Percentiles rank a stretch among this genome's conserved stretches.
Conservation (phyloP, 768 basidiomycete species). For the Kwoniella bestiolae region DNA sequence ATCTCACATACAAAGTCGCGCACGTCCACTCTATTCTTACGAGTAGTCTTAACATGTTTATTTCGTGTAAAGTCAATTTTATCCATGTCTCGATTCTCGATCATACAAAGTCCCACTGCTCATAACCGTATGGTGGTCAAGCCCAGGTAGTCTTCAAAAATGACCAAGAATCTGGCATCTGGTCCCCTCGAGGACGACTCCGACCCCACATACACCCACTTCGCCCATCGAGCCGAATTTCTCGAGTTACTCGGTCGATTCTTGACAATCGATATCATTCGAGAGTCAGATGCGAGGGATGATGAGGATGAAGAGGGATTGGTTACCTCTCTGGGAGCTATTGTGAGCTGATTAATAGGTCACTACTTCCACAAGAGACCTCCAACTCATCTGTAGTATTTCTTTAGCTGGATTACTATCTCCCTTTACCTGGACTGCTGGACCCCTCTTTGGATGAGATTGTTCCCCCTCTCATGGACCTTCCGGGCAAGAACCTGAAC, state of each 20-base stretch:
- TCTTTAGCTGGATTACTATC: conserved; percentile 78
- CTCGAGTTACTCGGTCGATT: conserved; percentile 63
- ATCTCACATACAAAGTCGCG: neutral
- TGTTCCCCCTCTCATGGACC: conserved; percentile 72
- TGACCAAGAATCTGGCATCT: conserved; percentile 7
- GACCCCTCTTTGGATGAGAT: conserved; percentile 85
- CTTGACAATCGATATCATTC: conserved; percentile 63
- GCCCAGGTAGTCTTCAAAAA: neutral
- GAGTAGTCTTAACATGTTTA: too few relatives aligned
- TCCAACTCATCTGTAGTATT: conserved; percentile 5
- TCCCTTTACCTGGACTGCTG: conserved; percentile 88
- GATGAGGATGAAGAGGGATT: conserved; percentile 58
- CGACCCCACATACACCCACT: conserved; percentile 55
- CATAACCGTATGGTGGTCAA: too few relatives aligned
- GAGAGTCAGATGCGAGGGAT: conserved; percentile 59
- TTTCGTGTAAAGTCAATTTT: too few relatives aligned
- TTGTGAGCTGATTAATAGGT: conserved; percentile 40
- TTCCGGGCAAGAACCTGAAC: conserved; percentile 56
- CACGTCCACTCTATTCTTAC: too few relatives aligned
- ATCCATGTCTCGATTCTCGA: too few relatives aligned
- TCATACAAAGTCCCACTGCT: too few relatives aligned
- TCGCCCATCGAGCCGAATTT: conserved; percentile 63
- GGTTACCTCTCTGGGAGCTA: conserved; percentile 47
- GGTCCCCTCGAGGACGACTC: conserved; percentile 40
- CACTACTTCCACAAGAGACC: neutral